These are phyloP conservation scores for Aristolochia fimbriata DNA, from an alignment of 164 flowering plant species.

Conservation along the genomic window DNA sequence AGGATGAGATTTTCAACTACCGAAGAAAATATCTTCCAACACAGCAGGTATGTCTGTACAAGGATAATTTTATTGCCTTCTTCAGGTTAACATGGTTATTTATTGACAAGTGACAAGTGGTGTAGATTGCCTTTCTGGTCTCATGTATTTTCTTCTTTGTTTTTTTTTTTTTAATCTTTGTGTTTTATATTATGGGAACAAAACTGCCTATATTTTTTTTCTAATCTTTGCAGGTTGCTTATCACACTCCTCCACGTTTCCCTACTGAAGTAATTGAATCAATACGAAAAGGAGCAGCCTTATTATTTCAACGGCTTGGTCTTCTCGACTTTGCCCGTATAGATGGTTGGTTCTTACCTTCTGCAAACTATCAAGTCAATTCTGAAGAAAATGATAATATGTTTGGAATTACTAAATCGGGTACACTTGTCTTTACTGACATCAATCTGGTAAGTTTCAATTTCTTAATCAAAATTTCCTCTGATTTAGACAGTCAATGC, in stretches of 20 bases:
- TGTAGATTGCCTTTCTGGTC: not conserved
- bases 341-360: conserved; percentile 91
- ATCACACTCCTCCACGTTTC: conserved; percentile 89
- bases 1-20: conserved; percentile 82
- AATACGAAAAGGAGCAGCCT: conserved; percentile 64
- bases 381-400: conserved; percentile 19
- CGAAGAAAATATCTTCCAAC: conserved; percentile 91
- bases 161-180: not conserved
- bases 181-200: not conserved
- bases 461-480: not conserved
- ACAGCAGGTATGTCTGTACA: conserved; percentile 44
- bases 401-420: conserved; percentile 46
- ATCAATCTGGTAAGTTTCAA: conserved; percentile 61
- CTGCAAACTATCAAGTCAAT: conserved; percentile 17
- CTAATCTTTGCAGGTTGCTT: conserved; percentile 50
- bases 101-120: too few species aligned
- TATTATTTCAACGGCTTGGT: conserved; percentile 58
- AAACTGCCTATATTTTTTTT: not conserved
- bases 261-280: conserved; percentile 48
- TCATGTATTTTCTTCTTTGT: not conserved
- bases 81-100: too few species aligned
- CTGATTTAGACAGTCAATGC: not conserved
- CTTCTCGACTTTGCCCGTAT: conserved; percentile 86
- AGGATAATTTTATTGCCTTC: too few species aligned
- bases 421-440: conserved; percentile 67